Conservation (phyloP, 495 filamentous ascomycete genomes). For the Penicillium taxi region DNA sequence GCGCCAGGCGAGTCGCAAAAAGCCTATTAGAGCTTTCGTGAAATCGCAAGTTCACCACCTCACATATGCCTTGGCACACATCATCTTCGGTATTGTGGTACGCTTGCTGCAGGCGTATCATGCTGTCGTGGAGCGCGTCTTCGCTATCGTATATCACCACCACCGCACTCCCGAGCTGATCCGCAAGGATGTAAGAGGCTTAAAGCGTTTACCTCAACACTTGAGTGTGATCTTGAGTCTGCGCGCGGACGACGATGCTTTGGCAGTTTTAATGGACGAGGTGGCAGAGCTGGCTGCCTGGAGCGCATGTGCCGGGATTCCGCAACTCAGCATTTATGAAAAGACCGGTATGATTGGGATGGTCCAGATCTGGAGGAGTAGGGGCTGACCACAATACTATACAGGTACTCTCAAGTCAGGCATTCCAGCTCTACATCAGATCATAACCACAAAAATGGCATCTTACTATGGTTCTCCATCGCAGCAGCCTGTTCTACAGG, state of each 20-base stretch:
- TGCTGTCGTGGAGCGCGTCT: conserved; percentile 60
- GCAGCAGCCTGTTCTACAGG: conserved; percentile 55
- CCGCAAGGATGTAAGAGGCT: conserved; percentile 69
- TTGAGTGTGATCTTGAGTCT: conserved; percentile 77
- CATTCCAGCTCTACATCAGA: conserved; percentile 66
- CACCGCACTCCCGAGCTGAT: conserved; percentile 90
- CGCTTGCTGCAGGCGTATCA: conserved; percentile 73
- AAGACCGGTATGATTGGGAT: conserved; percentile 56
- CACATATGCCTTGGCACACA: conserved; percentile 65
- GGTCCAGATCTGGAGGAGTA: not conserved
- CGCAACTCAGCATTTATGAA: conserved; percentile 82
- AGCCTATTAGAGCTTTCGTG: conserved; percentile 59
- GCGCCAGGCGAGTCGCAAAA: conserved; percentile 29
- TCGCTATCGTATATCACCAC: conserved; percentile 82
- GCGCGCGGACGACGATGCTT: conserved; percentile 59
- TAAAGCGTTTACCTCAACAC: conserved; percentile 69
- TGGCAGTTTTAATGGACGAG: conserved; percentile 82
- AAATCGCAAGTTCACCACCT: conserved; percentile 57
- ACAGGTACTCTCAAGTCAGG: conserved; percentile 79
- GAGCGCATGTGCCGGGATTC: conserved; percentile 81
- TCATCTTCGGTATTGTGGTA: conserved; percentile 78
- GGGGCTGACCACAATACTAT: not conserved
- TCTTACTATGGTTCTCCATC: conserved; percentile 67
- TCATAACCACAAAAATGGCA: conserved; percentile 63
- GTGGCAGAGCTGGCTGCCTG: conserved; percentile 84